phyloP scores from a whole-genome alignment of 2,329 filamentous ascomycete genomes.

The Cordyceps tenuipes region DNA sequence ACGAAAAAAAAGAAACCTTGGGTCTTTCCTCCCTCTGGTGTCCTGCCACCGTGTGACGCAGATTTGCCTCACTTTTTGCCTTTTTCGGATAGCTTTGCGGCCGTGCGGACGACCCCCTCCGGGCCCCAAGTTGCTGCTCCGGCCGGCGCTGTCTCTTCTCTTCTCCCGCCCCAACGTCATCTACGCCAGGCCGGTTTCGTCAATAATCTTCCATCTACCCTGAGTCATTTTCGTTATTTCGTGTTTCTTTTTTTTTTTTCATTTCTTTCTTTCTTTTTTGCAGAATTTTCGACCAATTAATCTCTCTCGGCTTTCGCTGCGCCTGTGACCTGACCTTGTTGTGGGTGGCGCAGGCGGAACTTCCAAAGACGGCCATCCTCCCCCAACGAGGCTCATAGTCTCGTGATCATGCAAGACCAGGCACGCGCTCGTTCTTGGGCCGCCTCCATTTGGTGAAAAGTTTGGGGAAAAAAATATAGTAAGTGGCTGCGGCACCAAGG shows the following conservation, averaged over 20 bases:
- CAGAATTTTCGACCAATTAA: background rate
- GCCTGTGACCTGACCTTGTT: background rate
- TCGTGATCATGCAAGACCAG: background rate
- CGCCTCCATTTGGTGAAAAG: background rate
- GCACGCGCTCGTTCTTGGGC: background rate
- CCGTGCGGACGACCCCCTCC: background rate
- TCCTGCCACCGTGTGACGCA: slow-evolving; percentile 3
- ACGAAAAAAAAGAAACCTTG: background rate
- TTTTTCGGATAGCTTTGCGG: slow-evolving; percentile 5
- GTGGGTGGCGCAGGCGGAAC: background rate
- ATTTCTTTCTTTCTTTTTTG: too few relatives aligned
- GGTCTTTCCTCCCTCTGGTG: background rate
- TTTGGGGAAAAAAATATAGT: background rate
- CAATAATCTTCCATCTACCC: background rate
- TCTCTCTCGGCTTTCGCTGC: background rate
- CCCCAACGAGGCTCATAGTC: background rate
- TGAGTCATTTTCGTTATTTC: background rate
- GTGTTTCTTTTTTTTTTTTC: too few relatives aligned
- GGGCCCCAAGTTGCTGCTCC: background rate
- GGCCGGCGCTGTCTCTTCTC: background rate
- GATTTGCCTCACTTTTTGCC: slow-evolving; percentile 1
- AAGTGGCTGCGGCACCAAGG: too few relatives aligned
- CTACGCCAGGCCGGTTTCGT: background rate
- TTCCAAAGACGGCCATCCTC: background rate
- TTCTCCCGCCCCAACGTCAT: background rate